phyloP scores from a whole-genome alignment of 129 eudicot genomes.

The Flaveria sonorensis region DNA sequence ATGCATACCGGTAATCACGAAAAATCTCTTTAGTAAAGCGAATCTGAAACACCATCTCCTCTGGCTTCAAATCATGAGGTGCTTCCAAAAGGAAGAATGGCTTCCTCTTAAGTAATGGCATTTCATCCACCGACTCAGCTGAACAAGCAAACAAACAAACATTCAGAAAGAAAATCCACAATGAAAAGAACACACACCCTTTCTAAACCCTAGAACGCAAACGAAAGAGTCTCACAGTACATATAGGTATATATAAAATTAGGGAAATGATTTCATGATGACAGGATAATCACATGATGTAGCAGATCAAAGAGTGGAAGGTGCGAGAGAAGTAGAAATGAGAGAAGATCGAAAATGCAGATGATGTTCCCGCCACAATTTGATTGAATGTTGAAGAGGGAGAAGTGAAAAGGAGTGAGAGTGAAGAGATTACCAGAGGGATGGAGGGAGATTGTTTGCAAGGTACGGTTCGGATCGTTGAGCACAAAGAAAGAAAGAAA shows the following conservation, averaged over 20 bases:
- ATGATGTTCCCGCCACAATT: conserved; percentile 42
- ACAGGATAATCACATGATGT: not conserved
- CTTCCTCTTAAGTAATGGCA: conserved; percentile 77
- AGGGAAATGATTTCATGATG: not conserved
- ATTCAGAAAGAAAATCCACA: not conserved
- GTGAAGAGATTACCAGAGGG: conserved; percentile 6
- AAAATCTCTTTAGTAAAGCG: conserved; percentile 90
- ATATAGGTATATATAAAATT: not conserved
- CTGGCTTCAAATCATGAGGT: conserved; percentile 76
- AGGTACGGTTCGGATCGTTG: too few species aligned
- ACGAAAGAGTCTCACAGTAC: not conserved
- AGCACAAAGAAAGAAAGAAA: too few species aligned
- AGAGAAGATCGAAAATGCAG: conserved; percentile 9
- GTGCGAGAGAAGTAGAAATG: not conserved
- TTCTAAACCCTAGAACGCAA: conserved; percentile 43
- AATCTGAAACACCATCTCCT: conserved; percentile 75
- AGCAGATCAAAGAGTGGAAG: not conserved
- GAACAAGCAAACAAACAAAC: not conserved
- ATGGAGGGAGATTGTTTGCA: not conserved
- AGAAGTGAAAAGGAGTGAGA: not conserved
- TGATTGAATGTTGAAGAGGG: conserved; percentile 14
- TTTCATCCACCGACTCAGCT: conserved; percentile 42
- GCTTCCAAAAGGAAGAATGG: conserved; percentile 60
- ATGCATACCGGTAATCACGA: conserved; percentile 66
- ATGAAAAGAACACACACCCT: not conserved